Base-by-base conservation (phyloP, 306 rosid species). In the Dalbergia oliveri region DNA sequence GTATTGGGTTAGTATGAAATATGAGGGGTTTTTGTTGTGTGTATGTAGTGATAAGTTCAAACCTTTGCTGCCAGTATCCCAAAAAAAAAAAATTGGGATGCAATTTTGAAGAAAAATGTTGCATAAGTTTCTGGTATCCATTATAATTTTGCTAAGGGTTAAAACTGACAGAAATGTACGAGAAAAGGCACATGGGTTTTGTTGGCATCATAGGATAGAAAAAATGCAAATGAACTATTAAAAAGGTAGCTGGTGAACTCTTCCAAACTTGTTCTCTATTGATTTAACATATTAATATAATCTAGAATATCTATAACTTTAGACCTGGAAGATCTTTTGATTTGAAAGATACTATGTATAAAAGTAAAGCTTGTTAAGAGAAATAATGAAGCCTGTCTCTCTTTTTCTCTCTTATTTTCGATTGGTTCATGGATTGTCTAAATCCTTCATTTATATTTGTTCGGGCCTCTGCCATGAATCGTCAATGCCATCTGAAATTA, bases 151-250 rank as follows among this genome's bases (percentile, higher is more conserved):
- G 63, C 11, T 70, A 53, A 15, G 76, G 60, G 37, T 53, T 72
- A 54, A 31, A 19, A 70, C 75, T 70, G 37, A 54, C 54, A 70
- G 45, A 69, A 69, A 65, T 9, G 6, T 26, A n/a, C 5, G 45
- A 50, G 33, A n/a, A 16, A 41, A 69, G 9, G 26, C 14, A 49
- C 23, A 11, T 31, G 64, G 35, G 35, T 58, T 58, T 47, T 47
- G 15, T 43, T 43, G 47, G 47, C 47, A 6, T 43, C 10, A 9
- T 7, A 43, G 9, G 3, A 6, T 8, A 43, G 47, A 43, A 43
- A 43, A 11, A 9, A 43, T 19, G 14, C 79, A 9, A 10, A 23
- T 19, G 39, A 57, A 10, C 56, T 57, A 41, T 43, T 43, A 5
- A 66, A 66, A 41, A 4, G 31, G 43, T 41, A 21, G 43, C 67